Evolutionary conservation across 768 basidiomycete genomes (phyloP).

Genomic region (Pisolithus sp.): DNA sequence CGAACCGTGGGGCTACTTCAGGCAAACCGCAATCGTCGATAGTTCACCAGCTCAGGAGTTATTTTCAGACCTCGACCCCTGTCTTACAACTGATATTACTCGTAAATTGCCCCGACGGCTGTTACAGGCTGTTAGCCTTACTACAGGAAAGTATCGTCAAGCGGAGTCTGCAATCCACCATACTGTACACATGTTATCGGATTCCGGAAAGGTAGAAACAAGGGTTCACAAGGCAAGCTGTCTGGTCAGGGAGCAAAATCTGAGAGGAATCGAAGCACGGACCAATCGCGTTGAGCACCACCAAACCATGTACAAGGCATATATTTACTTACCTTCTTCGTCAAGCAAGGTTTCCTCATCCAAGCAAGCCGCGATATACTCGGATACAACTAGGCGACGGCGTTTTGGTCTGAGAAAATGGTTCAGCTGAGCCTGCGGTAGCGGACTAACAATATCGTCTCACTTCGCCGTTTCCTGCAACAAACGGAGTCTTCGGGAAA

Average conservation of each 20-base stretch:
- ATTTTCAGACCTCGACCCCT: too few relatives aligned
- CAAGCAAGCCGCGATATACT: slow-evolving; percentile 71
- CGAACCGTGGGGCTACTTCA: too few relatives aligned
- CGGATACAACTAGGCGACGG: slow-evolving; percentile 69
- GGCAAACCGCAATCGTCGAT: too few relatives aligned
- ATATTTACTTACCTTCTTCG: slow-evolving; percentile 55
- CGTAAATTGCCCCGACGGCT: too few relatives aligned
- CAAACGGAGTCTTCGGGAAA: slow-evolving; percentile 62
- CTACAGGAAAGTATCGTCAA: too few relatives aligned
- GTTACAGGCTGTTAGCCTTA: too few relatives aligned
- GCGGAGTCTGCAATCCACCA: too few relatives aligned
- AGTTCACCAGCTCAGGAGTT: too few relatives aligned
- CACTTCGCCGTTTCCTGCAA: slow-evolving; percentile 69
- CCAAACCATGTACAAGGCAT: not conserved
- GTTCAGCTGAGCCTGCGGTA: slow-evolving; percentile 6
- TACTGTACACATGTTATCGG: not conserved
- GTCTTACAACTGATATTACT: too few relatives aligned
- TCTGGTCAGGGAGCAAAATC: slow-evolving; percentile 21
- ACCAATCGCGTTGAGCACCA: not conserved
- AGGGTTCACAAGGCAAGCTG: not conserved
- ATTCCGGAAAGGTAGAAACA: too few relatives aligned
- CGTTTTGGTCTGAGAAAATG: slow-evolving; percentile 59
- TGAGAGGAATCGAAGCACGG: slow-evolving; percentile 5
- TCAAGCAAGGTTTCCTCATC: slow-evolving; percentile 81
- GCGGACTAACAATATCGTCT: slow-evolving; percentile 17